Evolutionary conservation across 768 basidiomycete species (phyloP).

Genomic region (Ramaria rubella): DNA sequence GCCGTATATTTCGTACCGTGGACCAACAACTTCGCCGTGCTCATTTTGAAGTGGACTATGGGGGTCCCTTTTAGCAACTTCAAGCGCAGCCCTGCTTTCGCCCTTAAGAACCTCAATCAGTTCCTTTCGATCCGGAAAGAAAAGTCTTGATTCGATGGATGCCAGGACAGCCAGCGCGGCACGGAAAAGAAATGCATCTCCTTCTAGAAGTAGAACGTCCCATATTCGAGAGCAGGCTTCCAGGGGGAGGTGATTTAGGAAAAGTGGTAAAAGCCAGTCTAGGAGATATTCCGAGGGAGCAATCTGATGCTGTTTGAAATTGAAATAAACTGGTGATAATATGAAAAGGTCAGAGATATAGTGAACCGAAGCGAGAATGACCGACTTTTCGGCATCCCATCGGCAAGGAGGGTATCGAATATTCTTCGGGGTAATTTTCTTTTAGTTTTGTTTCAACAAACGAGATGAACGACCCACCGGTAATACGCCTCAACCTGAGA

Average conservation of each 20-base stretch:
- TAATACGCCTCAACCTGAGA: slow-evolving; percentile 84
- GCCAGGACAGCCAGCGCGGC: slow-evolving; percentile 77
- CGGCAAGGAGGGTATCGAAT: slow-evolving; percentile 86
- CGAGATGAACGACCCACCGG: slow-evolving; percentile 41
- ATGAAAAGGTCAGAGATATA: background rate
- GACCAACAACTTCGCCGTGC: slow-evolving; percentile 8
- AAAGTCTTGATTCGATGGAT: slow-evolving; percentile 76
- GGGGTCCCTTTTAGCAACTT: slow-evolving; percentile 74
- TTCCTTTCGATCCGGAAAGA: slow-evolving; percentile 80
- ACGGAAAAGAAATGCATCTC: slow-evolving; percentile 85
- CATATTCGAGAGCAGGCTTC: slow-evolving; percentile 85
- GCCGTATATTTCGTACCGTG: slow-evolving; percentile 81
- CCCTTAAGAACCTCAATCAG: slow-evolving; percentile 79
- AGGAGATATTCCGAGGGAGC: slow-evolving; percentile 78
- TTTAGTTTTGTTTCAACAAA: background rate
- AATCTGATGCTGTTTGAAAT: slow-evolving; percentile 90
- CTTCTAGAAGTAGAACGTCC: slow-evolving; percentile 83
- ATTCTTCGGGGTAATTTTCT: slow-evolving; percentile 43
- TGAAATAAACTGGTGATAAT: slow-evolving; percentile 78
- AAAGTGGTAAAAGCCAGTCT: slow-evolving; percentile 77
- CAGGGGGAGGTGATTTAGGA: slow-evolving; percentile 82
- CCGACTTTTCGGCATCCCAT: slow-evolving; percentile 90
- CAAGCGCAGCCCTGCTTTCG: slow-evolving; percentile 74
- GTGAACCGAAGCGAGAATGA: background rate
- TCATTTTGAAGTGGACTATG: slow-evolving; percentile 17